These are phyloP conservation scores for Ophiostoma sp. DNA, from an alignment of 2,329 filamentous ascomycete genomes.

Conservation along the genomic window DNA sequence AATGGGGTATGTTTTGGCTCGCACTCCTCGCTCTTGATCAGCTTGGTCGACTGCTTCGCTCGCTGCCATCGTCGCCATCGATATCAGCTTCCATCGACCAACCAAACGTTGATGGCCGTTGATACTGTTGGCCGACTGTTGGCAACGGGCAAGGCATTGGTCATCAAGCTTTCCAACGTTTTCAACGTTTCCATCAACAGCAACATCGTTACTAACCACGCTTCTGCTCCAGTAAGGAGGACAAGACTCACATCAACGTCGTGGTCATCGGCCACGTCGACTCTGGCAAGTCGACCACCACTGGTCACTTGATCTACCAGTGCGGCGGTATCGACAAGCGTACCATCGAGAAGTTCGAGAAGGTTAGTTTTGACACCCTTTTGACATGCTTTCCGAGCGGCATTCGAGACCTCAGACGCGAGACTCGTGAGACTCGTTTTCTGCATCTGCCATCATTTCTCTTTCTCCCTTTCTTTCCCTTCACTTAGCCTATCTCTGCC, in stretches of 20 bases:
- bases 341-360: slow-evolving; percentile 99
- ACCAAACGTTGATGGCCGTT: neutral
- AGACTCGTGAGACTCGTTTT: slow-evolving; percentile 37
- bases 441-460: neutral
- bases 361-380: slow-evolving; percentile 62
- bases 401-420: too few relatives aligned
- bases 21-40: neutral
- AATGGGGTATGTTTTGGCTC: slow-evolving; percentile 24
- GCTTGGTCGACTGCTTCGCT: neutral
- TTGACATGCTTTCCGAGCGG: neutral
- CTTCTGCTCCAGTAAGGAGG: slow-evolving; percentile 71
- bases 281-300: slow-evolving; percentile 98
- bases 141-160: neutral
- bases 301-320: slow-evolving; percentile 98
- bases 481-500: slow-evolving; percentile 21
- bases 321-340: slow-evolving; percentile 99
- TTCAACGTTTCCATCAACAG: neutral
- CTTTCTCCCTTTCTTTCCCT: slow-evolving; percentile 11
- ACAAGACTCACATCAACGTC: slow-evolving; percentile 91
- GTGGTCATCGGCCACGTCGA: slow-evolving; percentile 78
- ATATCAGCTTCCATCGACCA: neutral
- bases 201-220: slow-evolving; percentile 30
- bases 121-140: neutral
- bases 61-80: slow-evolving; percentile 7
- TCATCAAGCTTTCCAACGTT: neutral